phyloP scores from a whole-genome alignment of 148 eudicot species.

The Camellia sinensis region DNA sequence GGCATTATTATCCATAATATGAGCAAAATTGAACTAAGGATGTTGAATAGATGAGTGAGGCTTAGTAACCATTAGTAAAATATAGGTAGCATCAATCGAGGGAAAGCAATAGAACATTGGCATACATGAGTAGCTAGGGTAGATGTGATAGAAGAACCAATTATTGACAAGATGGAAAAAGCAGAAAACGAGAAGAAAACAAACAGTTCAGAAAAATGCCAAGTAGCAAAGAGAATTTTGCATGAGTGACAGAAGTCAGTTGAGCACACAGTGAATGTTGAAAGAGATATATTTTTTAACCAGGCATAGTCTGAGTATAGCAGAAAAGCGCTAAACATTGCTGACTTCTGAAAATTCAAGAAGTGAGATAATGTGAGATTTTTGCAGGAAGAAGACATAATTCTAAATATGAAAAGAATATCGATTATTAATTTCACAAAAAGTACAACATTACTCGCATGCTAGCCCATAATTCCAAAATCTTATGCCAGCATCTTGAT shows the following conservation, averaged over 20 bases:
- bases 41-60: conserved; percentile 7
- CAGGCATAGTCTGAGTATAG: background rate
- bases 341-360: background rate
- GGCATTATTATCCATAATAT: background rate
- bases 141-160: background rate
- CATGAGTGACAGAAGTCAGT: background rate
- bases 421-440: background rate
- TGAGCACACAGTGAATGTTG: background rate
- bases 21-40: conserved; percentile 3
- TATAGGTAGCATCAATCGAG: background rate
- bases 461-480: no score
- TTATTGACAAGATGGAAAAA: background rate
- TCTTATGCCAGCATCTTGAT: no score
- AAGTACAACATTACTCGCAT: no score
- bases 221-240: background rate
- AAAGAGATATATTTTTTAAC: background rate
- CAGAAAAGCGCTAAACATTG: background rate
- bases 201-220: background rate
- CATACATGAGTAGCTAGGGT: background rate
- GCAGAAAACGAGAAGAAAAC: background rate
- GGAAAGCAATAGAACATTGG: background rate
- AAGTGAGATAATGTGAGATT: background rate
- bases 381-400: background rate
- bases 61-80: background rate
- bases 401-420: background rate